Base-by-base conservation (phyloP, 202 grass and related monocot species). In the Carex arenaria region DNA sequence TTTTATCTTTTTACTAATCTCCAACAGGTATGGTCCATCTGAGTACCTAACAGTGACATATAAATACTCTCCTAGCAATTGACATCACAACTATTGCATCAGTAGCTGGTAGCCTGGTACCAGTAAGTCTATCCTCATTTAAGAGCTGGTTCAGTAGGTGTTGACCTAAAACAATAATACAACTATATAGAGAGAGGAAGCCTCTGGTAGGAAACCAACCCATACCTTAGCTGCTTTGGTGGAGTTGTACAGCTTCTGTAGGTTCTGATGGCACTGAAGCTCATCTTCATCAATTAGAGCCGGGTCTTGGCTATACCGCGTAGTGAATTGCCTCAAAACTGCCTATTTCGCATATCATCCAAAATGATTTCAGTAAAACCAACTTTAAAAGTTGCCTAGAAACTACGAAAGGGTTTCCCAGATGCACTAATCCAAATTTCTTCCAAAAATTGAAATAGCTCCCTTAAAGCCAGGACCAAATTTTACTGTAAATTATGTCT, bases 161-260 rank as follows among this genome's bases (percentile, higher is more conserved):
- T 55, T 56, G 51, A 34, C 72, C 51, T 56, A 13, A 14, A 4
- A 4, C 49, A 56, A 76, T 32, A 56, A 54, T 74, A 74, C 19
- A 53, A 67, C 59, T 83, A 89, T 38, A 9, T 18, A 83, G 67
- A 38, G 12, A 69, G 3, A 18, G 36, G 2, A 10, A 7, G 3
- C 19, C 17, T n/a, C 17, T 2, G 36, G 36, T 69, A 43, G 34
- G 8, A 18, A 69, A 69, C 67, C 20, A 85, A n/a, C 73, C 36
- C n/a, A 65, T 90, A 95, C 96, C 87, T 98, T 98, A 47, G 93
- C 91, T 66, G 89, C 91, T 85, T 90, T 95, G 49, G 96, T 98
- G 71, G 85, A 87, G 60, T 80, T 91, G 77, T 93, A 92, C 22
- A 98, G 86, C 57, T 79, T 89, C 67, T 95, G 93, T 34, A 98